Conservation (phyloP, 331 rosid species). For the Erythrophleum ivorense region DNA sequence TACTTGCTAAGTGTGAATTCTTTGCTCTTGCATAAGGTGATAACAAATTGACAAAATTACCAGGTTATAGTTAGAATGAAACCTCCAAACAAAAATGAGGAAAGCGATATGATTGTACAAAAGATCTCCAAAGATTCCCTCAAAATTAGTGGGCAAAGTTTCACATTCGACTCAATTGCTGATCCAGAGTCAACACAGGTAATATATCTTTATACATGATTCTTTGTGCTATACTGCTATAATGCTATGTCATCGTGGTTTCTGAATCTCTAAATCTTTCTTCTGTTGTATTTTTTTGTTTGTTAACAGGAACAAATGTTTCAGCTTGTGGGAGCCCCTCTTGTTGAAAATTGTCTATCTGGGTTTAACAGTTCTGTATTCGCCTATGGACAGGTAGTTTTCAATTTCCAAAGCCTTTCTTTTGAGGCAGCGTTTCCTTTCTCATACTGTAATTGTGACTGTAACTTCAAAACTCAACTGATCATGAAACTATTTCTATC, state of each 20-base stretch:
- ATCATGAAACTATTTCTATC: no score
- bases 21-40: not conserved
- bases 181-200: no score
- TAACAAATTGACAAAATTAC: not conserved
- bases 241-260: conserved; percentile 17
- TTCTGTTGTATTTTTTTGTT: conserved; percentile 8
- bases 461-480: no score
- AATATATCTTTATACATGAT: no score
- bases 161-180: conserved; percentile 81
- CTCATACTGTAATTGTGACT: conserved; percentile 37
- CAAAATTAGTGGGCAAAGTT: conserved; percentile 73
- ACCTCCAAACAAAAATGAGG: conserved; percentile 58
- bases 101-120: conserved; percentile 65
- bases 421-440: no score
- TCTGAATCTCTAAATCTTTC: not conserved
- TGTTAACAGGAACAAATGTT: conserved; percentile 75
- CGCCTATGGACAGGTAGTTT: conserved; percentile 83
- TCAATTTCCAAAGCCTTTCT: not conserved
- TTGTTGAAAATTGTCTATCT: conserved; percentile 86
- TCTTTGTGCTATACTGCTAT: not conserved
- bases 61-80: conserved; percentile 87
- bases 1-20: not conserved
- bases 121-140: conserved; percentile 64
- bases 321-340: conserved; percentile 82
- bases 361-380: conserved; percentile 93